Base-by-base conservation (phyloP, 2,329 filamentous ascomycete species). In the Didymella lethalis region DNA sequence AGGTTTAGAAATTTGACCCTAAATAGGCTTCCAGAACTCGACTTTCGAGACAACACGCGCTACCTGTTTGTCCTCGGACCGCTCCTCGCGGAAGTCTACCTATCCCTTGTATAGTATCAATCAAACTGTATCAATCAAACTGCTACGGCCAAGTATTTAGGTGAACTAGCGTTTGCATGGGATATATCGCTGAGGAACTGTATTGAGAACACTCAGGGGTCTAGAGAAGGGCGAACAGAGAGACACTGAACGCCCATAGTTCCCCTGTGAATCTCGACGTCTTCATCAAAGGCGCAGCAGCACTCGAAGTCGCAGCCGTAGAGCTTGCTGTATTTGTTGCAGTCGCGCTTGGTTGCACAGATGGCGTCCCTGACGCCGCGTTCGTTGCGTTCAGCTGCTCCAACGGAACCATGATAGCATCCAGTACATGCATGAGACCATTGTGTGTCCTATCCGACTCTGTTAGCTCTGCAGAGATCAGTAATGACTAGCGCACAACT, bases 401-500 rank as follows among this genome's bases (percentile, higher is more conserved):
- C 1, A 68, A 28, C 6, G 67, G 65, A 6, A 55, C 10, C 65
- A 69, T 68, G 40, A 69, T 58, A 6, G 59, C 56, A 34, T 69
- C 67, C 7, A 69, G 54, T 11, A 69, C 58, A 45, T 68, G 67
- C 54, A 68, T 55, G 10, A 68, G 54, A 1, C 67, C 67, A 44
- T 69, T 69, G 47, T 68, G 60, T 10, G 64, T 62, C 32, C 67
- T 69, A 48, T 12, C 52, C 26, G 57, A 45, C 52, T 2, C 4
- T 12, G 11, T 44, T 28, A 47, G 23, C 23, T n/a, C n/a, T 25
- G 4, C 1, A 20, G 12, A 29, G 1, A 2, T 4, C 11, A 36
- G 16, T n/a, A 16, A 36, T 4, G 4, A 7, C 12, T 26, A 6
- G 12, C 6, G 7, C 7, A 12, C 11, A 10, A 66, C 65, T 61